Evolutionary conservation across 768 basidiomycete species (phyloP).

Genomic region (Xanthoconium purpureum): DNA sequence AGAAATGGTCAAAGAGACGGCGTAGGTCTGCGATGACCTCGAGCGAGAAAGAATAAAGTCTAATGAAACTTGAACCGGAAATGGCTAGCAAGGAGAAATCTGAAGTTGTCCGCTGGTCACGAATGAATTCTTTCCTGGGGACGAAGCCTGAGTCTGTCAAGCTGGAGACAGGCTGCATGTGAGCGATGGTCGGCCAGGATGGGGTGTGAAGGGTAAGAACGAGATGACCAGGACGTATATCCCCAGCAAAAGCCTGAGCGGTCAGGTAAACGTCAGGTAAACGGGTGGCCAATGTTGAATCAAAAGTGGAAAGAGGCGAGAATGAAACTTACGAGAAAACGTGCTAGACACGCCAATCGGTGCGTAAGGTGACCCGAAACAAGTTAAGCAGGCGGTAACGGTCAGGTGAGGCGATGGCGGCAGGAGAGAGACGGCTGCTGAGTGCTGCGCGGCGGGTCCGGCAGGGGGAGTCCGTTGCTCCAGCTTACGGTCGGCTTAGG

Average conservation of each 20-base stretch:
- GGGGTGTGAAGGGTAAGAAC: constrained; percentile 18
- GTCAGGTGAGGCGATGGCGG: constrained; percentile 6
- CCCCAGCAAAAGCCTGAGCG: constrained; percentile 21
- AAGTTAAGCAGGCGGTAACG: constrained; percentile 11
- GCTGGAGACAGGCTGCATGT: constrained; percentile 32
- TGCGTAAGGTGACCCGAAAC: constrained; percentile 13
- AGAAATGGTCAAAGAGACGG: constrained; percentile 49
- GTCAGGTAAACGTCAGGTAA: constrained; percentile 39
- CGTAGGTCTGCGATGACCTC: constrained; percentile 52
- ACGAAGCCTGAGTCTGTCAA: constrained; percentile 50
- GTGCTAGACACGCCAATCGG: constrained; percentile 31
- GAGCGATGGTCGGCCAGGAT: constrained; percentile 24
- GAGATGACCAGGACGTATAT: constrained; percentile 27
- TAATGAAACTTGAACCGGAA: constrained; percentile 57
- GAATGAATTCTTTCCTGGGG: constrained; percentile 72
- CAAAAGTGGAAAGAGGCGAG: constrained; percentile 28
- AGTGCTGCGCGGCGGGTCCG: constrained; percentile 13
- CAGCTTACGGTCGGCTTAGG: constrained; percentile 6
- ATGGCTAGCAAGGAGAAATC: constrained; percentile 71
- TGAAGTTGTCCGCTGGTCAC: constrained; percentile 51
- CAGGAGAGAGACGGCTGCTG: neutral
- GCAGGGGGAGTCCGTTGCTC: constrained; percentile 2
- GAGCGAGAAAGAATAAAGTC: constrained; percentile 67
- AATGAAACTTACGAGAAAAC: constrained; percentile 31
- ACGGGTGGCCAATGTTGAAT: constrained; percentile 32